Evolutionary conservation across 805 yeast species (phyloP).

Genomic region (Candida boleticola): DNA sequence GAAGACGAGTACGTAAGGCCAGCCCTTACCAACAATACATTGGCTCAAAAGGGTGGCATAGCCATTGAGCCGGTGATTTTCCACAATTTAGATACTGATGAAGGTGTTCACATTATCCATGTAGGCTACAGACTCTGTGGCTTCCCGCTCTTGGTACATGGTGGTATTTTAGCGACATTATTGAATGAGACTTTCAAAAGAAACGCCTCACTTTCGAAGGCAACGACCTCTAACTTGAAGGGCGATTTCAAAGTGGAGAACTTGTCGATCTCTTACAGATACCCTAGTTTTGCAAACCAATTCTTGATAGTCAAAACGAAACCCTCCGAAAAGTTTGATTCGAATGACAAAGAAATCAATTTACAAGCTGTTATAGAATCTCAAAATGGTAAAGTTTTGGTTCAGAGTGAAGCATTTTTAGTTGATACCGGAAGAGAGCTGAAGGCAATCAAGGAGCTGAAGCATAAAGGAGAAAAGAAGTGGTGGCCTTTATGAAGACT

Average conservation of each 20-base stretch:
- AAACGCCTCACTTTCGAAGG: constrained; percentile 40
- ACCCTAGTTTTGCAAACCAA: constrained; percentile 77
- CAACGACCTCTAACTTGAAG: constrained; percentile 32
- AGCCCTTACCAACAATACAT: constrained; percentile 38
- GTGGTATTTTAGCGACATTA: constrained; percentile 81
- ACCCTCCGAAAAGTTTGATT: constrained; percentile 14
- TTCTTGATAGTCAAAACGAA: constrained; percentile 64
- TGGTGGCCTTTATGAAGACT: constrained; percentile 1
- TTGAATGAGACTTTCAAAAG: constrained; percentile 74
- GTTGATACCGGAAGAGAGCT: constrained; percentile 32
- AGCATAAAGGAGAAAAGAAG: constrained; percentile 1
- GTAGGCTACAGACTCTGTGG: constrained; percentile 80
- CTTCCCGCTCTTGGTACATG: constrained; percentile 84
- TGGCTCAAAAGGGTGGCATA: constrained; percentile 76
- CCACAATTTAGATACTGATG: constrained; percentile 52
- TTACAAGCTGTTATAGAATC: constrained; percentile 55
- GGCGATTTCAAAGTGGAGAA: constrained; percentile 49
- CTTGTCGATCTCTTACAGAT: constrained; percentile 52
- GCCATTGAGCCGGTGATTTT: constrained; percentile 71
- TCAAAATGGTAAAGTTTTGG: constrained; percentile 52
- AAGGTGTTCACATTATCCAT: constrained; percentile 67
- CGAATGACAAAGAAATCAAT: constrained; percentile 30
- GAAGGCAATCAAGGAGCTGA: background rate
- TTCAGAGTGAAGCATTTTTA: constrained; percentile 53
- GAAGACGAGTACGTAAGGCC: constrained; percentile 13